Percentiles rank a stretch among this genome's conserved stretches.
phyloP scores from a whole-genome alignment of 306 rosid genomes.

The Fragaria ananassa region DNA sequence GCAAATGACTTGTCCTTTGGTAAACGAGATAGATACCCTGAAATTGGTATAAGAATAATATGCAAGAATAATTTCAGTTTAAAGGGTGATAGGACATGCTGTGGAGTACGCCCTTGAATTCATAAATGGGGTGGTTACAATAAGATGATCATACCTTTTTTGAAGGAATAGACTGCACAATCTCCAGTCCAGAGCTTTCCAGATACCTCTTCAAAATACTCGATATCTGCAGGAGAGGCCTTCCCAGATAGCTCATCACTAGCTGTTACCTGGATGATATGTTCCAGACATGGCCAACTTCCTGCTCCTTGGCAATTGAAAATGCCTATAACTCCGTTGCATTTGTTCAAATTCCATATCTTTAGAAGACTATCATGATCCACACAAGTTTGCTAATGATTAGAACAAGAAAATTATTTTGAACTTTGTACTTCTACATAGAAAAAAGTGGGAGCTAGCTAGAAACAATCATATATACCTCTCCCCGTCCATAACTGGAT shows the following conservation, averaged over 20 bases:
- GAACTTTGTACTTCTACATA: neutral
- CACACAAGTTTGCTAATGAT: constrained; percentile 1
- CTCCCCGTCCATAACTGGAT: constrained; percentile 39
- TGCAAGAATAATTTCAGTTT: neutral
- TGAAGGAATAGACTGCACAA: constrained; percentile 39
- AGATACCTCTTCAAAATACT: constrained; percentile 39
- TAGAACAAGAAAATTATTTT: neutral
- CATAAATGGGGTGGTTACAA: neutral
- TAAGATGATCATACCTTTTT: constrained; percentile 17
- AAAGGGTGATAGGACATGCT: neutral
- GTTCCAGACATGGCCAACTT: constrained; percentile 29
- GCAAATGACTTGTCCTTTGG: constrained; percentile 21
- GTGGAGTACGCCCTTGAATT: neutral
- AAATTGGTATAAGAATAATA: neutral
- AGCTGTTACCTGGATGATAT: neutral
- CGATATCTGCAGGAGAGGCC: constrained; percentile 33
- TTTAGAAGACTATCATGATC: constrained; percentile 32
- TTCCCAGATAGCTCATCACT: constrained; percentile 24
- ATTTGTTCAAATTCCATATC: constrained; percentile 47
- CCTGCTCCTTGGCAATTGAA: constrained; percentile 54
- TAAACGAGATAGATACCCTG: constrained; percentile 34
- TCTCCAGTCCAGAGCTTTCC: constrained; percentile 35
- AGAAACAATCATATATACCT: constrained; percentile 21
- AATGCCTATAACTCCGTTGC: constrained; percentile 45
- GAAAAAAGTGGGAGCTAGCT: neutral